Percentiles rank a stretch among this genome's conserved stretches.
phyloP scores from a whole-genome alignment of 257 asterid species.

The Solanum chmielewskii region DNA sequence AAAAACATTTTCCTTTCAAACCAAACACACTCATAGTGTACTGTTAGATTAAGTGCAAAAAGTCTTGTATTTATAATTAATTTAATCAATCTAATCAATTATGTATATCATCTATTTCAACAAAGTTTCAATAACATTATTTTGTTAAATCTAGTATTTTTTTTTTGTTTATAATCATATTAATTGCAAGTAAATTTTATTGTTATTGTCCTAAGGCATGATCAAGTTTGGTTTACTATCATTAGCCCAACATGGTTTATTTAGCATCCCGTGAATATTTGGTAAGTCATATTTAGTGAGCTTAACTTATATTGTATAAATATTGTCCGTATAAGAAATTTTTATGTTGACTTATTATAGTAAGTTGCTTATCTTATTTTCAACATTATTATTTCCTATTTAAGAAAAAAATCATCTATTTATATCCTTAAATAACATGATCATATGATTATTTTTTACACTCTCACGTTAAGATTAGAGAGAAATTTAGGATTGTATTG shows the following conservation, averaged over 20 bases:
- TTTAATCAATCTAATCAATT: too few relatives aligned
- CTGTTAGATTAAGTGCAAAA: too few relatives aligned
- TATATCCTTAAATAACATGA: not conserved
- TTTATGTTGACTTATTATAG: not conserved
- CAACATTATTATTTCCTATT: not conserved
- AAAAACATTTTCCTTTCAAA: too few relatives aligned
- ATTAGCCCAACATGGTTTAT: not conserved
- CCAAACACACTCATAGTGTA: too few relatives aligned
- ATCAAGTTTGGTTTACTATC: not conserved
- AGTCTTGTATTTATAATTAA: too few relatives aligned
- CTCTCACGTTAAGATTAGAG: too few relatives aligned
- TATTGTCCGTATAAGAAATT: not conserved
- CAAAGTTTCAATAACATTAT: not conserved
- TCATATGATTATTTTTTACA: not conserved
- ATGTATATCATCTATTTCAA: not conserved
- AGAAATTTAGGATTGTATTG: not conserved
- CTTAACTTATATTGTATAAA: not conserved
- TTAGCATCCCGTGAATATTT: not conserved
- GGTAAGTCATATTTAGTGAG: not conserved
- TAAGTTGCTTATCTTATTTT: not conserved
- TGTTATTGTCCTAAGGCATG: not conserved
- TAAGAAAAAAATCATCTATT: not conserved
- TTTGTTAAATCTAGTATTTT: not conserved
- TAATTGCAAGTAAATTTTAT: not conserved
- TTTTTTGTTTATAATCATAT: not conserved